Conservation (phyloP, 768 basidiomycete species). For the Tephrocybe sp. region DNA sequence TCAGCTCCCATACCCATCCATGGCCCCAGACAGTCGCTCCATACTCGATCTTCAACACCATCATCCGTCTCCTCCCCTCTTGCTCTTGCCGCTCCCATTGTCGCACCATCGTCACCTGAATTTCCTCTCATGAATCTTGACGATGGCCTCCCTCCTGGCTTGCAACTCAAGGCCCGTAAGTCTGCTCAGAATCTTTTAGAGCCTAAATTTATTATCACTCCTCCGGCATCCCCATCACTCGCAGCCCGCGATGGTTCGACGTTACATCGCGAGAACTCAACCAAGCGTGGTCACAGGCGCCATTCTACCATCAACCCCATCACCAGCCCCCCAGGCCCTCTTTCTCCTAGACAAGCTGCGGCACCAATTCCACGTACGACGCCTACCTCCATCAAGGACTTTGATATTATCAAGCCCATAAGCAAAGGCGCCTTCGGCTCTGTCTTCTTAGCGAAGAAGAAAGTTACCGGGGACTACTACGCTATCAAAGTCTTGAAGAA, state of each 20-base stretch:
- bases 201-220: constrained; percentile 69
- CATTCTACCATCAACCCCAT: constrained; percentile 71
- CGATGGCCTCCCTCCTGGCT: constrained; percentile 60
- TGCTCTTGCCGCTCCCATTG: constrained; percentile 81
- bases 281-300: constrained; percentile 63
- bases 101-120: constrained; percentile 49
- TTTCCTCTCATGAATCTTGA: constrained; percentile 40
- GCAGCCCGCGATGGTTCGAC: constrained; percentile 37
- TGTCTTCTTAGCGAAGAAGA: constrained; percentile 98
- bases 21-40: constrained; percentile 46
- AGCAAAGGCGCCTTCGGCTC: constrained; percentile 98
- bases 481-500: constrained; percentile 99
- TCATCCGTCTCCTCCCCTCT: constrained; percentile 88
- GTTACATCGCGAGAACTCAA: constrained; percentile 45
- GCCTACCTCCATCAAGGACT: constrained; percentile 95
- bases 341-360: constrained; percentile 87
- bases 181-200: constrained; percentile 65
- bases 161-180: constrained; percentile 59
- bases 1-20: constrained; percentile 30
- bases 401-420: constrained; percentile 99
- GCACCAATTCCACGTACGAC: constrained; percentile 78
- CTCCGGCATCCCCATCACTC: constrained; percentile 73
- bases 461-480: constrained; percentile 96
- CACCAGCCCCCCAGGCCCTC: constrained; percentile 62
- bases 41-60: constrained; percentile 84